Base-by-base conservation (phyloP, 768 basidiomycete genomes). In the Lentinus tigrinus region DNA sequence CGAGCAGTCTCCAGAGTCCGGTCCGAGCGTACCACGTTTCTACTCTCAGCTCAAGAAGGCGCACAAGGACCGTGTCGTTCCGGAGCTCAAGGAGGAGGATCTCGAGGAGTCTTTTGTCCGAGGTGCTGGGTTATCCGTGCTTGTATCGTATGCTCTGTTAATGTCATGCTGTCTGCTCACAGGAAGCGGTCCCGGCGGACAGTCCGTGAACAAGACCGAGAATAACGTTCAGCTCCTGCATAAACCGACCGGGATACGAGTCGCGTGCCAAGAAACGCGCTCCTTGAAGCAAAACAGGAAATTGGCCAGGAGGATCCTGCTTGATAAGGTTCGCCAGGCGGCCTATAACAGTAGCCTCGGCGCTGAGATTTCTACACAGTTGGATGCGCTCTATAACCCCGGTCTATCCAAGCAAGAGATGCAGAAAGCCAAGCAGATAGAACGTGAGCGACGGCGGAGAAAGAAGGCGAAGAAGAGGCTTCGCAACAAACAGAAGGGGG, bases 131-230 rank as follows among this genome's bases (percentile, higher is more conserved):
- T 43, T 11, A 34, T 36, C 23, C 21, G n/a, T 8, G 47, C 21
- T 11, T 47, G 27, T 47, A 47, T 37, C 36, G 56, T 47, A 44
- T 38, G 14, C 31, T 52, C 43, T 50, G 21, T 24, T 53, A 56
- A 52, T 52, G 60, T 37, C 58, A n/a, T 58, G 34, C 51, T 55
- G 23, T 28, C 37, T n/a, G 28, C 10, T 2, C 47, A 26, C 67
- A 94, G 93, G 93, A 44, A 87, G 91, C 68, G 95, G 93, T 17
- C 93, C 94, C 60, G 95, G 95, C 27, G 95, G 95, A n/a, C 95
- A 98, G 78, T 94, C 93, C 26, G 87, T 96, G 70, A 96, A 98
- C 78, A 98, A 97, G 77, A 93, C 92, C 58, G 83, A 88, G 77
- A 87, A 95, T 73, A 90, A 92, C 68, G 94, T 96, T 26, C 93